Evolutionary conservation across 2,329 filamentous ascomycete genomes (phyloP).

Genomic region (Colletotrichum nymphaeae): DNA sequence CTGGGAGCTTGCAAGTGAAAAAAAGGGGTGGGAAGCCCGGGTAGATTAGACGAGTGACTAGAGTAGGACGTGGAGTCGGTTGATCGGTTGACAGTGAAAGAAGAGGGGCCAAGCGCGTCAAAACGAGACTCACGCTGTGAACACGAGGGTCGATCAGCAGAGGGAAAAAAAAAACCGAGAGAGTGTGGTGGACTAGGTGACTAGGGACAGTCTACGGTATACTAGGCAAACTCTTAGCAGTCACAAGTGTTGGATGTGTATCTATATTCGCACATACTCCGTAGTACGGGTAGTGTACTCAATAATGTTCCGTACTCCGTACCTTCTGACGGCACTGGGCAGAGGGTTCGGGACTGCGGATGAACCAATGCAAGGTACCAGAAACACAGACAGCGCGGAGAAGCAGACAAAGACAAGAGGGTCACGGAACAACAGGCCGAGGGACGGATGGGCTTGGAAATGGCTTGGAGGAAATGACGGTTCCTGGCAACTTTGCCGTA

Average conservation of each 20-base stretch:
- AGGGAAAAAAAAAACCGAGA: not conserved
- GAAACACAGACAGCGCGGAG: conserved; percentile 14
- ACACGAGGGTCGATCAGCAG: not conserved
- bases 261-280: too few species aligned
- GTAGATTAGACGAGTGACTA: conserved; percentile 30
- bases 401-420: not conserved
- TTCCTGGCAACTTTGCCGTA: conserved; percentile 22
- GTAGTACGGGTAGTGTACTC: too few species aligned
- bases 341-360: not conserved
- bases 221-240: not conserved
- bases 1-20: not conserved
- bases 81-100: not conserved
- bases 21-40: conserved; percentile 29
- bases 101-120: conserved; percentile 5
- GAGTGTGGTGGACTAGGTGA: not conserved
- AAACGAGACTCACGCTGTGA: not conserved
- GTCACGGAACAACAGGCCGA: conserved; percentile 12
- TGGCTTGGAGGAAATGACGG: conserved; percentile 21
- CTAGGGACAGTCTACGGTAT: not conserved
- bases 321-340: not conserved
- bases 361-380: not conserved
- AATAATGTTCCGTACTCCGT: not conserved
- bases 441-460: conserved; percentile 1
- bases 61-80: conserved; percentile 2
- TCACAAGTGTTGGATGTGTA: too few species aligned